Evolutionary conservation across 1,284 basidiomycete species (phyloP), one percentile per base, ranked within the genome.

Genomic region (Trichosporon sp.): DNA sequence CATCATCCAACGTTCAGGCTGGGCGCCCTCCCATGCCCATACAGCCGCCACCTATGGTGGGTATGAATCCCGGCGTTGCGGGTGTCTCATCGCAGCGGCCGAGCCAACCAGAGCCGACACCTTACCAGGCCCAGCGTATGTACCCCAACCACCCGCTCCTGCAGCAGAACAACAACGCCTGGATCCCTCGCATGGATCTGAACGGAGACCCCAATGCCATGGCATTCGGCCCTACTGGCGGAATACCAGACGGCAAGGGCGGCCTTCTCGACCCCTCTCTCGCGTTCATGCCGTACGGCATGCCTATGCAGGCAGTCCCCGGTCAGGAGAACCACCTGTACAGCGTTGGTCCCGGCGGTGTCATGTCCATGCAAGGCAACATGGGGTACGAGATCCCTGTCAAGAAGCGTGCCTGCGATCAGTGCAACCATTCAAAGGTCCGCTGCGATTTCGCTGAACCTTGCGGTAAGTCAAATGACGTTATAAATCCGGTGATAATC

Each of bases 381-480:
- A 31, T 66, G 34, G 67, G 60, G 4, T 42, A 62, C 31, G 64
- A 65, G 15, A 47, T 62, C 27, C 53, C 38, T 3, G 62, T 75
- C 67, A 84, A 84, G 74, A 83, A 81, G 71, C 72, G 80, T 64
- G 83, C 83, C 0, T 93, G 92, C 78, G 92, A 93, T 81, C 91
- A 93, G 76, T 94, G 92, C 77, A 91, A 93, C 69, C 89, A 91
- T 75, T 87, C 88, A 9, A 90, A 88, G 75, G 85, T 93, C 9
- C 89, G 91, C 0, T 95, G 92, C 75, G 91, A 93, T 76, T 91
- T 90, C 62, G 87, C 87, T 66, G 91, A 90, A 76, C 92, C 92
- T 0, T 94, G 92, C 76, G 76, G 90, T 88, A 47, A 75, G 82
- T 79, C 15, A 38, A 67, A 44, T 71, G 67, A 67, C 35, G 29